Conservation (phyloP, 2,329 filamentous ascomycete genomes). For the Fusarium multiceps region DNA sequence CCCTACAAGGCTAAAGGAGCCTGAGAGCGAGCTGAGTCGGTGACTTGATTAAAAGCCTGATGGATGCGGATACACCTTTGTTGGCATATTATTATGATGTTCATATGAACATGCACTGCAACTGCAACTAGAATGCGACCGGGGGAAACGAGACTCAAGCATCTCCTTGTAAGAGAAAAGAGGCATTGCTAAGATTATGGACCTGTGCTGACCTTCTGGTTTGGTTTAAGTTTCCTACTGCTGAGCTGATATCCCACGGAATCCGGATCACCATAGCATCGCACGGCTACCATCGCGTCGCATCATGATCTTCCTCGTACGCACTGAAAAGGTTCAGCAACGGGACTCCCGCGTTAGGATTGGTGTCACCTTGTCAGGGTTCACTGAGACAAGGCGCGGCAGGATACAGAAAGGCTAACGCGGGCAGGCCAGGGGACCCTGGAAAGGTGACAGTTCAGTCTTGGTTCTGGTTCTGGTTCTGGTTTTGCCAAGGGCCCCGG, state of each 20-base stretch:
- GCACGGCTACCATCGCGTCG: neutral
- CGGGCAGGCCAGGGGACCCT: conserved; percentile 25
- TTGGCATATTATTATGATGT: conserved; percentile 2
- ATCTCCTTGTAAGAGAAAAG: conserved; percentile 13
- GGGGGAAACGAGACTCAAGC: conserved; percentile 9
- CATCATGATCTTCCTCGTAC: conserved; percentile 21
- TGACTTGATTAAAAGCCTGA: neutral
- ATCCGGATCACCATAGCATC: neutral
- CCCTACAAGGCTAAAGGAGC: conserved; percentile 19
- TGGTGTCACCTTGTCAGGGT: conserved; percentile 30
- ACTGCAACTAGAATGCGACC: conserved; percentile 4
- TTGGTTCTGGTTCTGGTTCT: neutral
- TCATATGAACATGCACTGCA: conserved; percentile 2
- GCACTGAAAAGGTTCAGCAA: conserved; percentile 1
- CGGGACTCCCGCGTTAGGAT: conserved; percentile 5
- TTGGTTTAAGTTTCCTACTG: conserved; percentile 1
- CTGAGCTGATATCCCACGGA: conserved; percentile 2
- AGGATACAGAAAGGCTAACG: conserved; percentile 27
- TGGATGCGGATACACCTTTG: neutral
- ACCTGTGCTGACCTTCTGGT: conserved; percentile 11
- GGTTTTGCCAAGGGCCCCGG: neutral
- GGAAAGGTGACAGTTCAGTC: conserved; percentile 1
- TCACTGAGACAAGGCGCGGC: conserved; percentile 33
- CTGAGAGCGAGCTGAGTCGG: neutral
- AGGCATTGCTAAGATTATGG: conserved; percentile 3